Base-by-base conservation (phyloP, 768 basidiomycete species). In the Suillus subluteus region DNA sequence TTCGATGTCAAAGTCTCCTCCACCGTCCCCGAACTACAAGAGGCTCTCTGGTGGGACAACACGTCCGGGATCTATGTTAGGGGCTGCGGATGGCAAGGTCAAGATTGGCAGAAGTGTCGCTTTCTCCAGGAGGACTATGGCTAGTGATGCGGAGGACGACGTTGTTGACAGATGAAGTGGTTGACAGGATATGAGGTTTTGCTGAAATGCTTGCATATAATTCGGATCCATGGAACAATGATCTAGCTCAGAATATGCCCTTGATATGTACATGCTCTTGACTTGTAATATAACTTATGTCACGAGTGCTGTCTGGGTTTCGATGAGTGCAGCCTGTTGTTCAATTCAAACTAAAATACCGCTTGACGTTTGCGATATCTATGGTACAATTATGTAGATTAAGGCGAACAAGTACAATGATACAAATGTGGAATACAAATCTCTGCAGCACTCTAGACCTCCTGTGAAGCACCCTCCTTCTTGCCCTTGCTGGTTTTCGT, bases 101-200 rank as follows among this genome's bases (percentile, higher is more conserved):
- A 73, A 70, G 30, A 9, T 58, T 9, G 76, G 69, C 56, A 86
- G 82, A 68, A 80, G 84, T 44, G 80, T 83, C 44, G 82, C 84
- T 38, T 82, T 89, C 64, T 88, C 91, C 63, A 85, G 91, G 73
- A 84, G 91, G 75, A 92, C 91, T 59, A 90, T 91, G 89, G 91
- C 89, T 50, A 91, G 90, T 73, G 92, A 94, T 73, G 91, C 91
- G 43, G 92, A 94, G 74, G 92, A 93, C 68, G 86, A 90, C 69
- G 79, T 91, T 65, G 81, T 90, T 65, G 77, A 78, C 6, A 79
- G 92, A 93, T 68, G 86, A 90, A 70, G 79, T 90, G 65, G 81
- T 89, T 63, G 74, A 78, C 5, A 77, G 77, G 67, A 72, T 58
- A 66, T 21, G 46, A 64, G 9, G 6, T 15, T 65, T 35, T 32